A percentile compares a stretch with the other conserved stretches of the same genome.
phyloP scores from a whole-genome alignment of 2,329 filamentous ascomycete genomes.

The Aspergillus fumigatiaffinis region DNA sequence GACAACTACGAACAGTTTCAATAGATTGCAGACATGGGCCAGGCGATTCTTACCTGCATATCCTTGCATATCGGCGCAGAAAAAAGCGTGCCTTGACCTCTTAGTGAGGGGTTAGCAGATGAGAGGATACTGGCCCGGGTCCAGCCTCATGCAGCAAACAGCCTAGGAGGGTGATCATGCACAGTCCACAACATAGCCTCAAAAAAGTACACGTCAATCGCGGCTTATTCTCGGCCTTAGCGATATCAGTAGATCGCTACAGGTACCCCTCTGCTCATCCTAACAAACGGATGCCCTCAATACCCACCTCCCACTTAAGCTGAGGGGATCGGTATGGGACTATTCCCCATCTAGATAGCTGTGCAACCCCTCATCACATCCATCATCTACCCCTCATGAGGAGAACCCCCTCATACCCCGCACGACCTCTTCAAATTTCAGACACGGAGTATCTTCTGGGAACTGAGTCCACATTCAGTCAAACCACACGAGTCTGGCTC shows the following conservation, averaged over 20 bases:
- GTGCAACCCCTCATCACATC: neutral
- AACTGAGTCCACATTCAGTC: slow-evolving; percentile 1
- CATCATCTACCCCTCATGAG: slow-evolving; percentile 14
- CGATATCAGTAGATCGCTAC: no score
- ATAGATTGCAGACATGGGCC: neutral
- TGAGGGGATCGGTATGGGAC: neutral
- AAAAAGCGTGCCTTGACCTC: neutral
- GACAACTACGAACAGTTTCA: no score
- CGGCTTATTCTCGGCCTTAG: no score
- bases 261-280: no score
- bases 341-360: slow-evolving; percentile 4
- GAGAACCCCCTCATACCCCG: slow-evolving; percentile 3
- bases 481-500: neutral
- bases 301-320: neutral
- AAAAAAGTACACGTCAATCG: no score
- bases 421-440: neutral
- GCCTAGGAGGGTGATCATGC: neutral
- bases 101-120: neutral
- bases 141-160: neutral
- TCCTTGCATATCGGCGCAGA: neutral
- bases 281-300: neutral
- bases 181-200: no score
- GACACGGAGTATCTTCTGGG: no score
- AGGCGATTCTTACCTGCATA: neutral
- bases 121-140: neutral